Percentiles rank a stretch among this genome's conserved stretches.
Evolutionary conservation across 805 yeast species (phyloP).

Genomic region (Candida ortonii): DNA sequence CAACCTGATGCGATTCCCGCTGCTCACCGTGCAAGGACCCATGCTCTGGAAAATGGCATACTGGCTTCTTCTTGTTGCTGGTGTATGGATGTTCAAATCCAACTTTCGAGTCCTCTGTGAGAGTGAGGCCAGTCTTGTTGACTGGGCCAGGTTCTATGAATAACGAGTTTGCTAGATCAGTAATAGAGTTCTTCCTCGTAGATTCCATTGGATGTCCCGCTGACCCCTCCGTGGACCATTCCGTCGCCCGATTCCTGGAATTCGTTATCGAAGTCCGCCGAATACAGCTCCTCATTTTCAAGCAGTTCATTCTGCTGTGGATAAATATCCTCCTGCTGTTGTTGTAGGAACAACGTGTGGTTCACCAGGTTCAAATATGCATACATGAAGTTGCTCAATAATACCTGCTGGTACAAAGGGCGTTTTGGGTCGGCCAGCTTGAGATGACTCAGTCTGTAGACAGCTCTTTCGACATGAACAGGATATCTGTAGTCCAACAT

Average conservation of each 20-base stretch:
- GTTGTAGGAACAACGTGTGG: constrained; percentile 79
- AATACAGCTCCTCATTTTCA: constrained; percentile 4
- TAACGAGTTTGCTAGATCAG: background rate
- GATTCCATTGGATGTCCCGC: no score
- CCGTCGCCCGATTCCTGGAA: constrained; percentile 10
- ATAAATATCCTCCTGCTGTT: constrained; percentile 40
- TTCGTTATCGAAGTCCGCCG: no score
- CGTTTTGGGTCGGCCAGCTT: constrained; percentile 93
- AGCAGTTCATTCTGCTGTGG: constrained; percentile 7
- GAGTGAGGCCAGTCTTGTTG: constrained; percentile 4
- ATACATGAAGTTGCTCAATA: constrained; percentile 94
- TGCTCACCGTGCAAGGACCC: constrained; percentile 14
- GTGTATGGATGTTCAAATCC: constrained; percentile 38
- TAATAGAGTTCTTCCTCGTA: no score
- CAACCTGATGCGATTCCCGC: constrained; percentile 69
- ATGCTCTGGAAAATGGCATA: constrained; percentile 33
- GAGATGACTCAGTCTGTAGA: constrained; percentile 86
- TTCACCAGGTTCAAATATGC: constrained; percentile 93
- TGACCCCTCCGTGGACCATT: no score
- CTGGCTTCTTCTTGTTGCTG: constrained; percentile 40
- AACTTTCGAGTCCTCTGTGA: constrained; percentile 23
- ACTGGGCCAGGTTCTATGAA: constrained; percentile 3
- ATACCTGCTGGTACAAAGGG: constrained; percentile 86
- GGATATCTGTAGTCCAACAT: constrained; percentile 89
- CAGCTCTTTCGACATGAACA: constrained; percentile 92